A percentile compares a stretch with the other conserved stretches of the same genome.
Evolutionary conservation across 208 protist species (phyloP).

Genomic region (Trypanosomatidae sp.): DNA sequence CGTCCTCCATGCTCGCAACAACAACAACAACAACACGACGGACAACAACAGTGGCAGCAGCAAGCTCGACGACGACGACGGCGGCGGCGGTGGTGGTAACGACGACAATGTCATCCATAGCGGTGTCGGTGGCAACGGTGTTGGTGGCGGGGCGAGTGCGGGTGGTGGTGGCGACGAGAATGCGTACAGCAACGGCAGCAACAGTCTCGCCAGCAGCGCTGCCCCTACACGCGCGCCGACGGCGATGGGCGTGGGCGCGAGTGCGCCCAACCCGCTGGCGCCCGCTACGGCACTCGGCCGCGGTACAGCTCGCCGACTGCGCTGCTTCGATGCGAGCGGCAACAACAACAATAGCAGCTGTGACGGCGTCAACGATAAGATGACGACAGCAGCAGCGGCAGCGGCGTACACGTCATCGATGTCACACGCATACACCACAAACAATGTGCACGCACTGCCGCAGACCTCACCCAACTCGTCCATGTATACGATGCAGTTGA

Average conservation of each 20-base stretch:
- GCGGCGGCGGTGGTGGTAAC: background rate
- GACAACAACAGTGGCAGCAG: conserved; percentile 3
- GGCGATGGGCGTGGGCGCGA: too few relatives aligned
- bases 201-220: background rate
- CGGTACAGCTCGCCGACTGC: too few relatives aligned
- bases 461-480: too few relatives aligned
- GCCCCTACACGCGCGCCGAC: too few relatives aligned
- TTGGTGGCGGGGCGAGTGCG: background rate
- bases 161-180: background rate
- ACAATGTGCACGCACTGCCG: too few relatives aligned
- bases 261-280: too few relatives aligned
- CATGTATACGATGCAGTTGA: too few relatives aligned
- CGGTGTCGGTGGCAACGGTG: background rate
- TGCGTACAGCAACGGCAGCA: background rate
- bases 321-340: too few relatives aligned
- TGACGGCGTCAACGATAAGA: background rate
- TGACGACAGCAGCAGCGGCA: background rate
- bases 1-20: background rate
- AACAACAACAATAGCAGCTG: background rate
- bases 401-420: background rate
- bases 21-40: conserved; percentile 1
- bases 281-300: too few relatives aligned
- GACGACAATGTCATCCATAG: background rate
- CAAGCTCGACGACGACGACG: background rate
- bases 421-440: background rate